These are phyloP conservation scores for Suillus plorans DNA, from an alignment of 768 basidiomycete species.

Conservation along the genomic window DNA sequence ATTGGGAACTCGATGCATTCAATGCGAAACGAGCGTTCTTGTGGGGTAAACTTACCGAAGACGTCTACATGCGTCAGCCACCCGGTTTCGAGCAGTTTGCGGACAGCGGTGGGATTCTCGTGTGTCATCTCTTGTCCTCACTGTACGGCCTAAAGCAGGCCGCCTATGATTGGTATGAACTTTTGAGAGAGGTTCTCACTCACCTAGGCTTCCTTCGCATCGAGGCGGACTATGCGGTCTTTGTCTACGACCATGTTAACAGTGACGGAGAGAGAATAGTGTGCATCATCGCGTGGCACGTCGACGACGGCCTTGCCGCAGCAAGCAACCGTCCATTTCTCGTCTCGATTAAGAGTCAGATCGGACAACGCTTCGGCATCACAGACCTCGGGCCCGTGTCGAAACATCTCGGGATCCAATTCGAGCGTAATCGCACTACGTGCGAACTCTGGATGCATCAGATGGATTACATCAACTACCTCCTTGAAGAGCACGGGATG, in stretches of 20 bases:
- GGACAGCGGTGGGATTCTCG: background rate
- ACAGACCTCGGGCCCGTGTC: background rate
- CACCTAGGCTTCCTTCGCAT: background rate
- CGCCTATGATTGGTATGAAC: slow-evolving; percentile 5
- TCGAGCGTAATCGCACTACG: background rate
- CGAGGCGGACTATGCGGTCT: background rate
- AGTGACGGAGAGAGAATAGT: background rate
- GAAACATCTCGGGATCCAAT: background rate
- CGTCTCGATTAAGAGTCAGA: background rate
- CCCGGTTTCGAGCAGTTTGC: slow-evolving; percentile 17
- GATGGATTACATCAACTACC: slow-evolving; percentile 15
- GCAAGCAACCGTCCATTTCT: background rate
- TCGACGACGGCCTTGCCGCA: background rate
- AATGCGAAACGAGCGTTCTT: slow-evolving; percentile 46
- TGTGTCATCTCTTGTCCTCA: background rate
- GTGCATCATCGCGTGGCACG: background rate
- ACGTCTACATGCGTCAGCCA: slow-evolving; percentile 45
- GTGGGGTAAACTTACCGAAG: slow-evolving; percentile 35
- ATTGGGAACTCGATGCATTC: slow-evolving; percentile 38
- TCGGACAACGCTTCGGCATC: background rate
- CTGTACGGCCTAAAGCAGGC: slow-evolving; percentile 10
- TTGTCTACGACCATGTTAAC: background rate
- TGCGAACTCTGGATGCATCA: background rate
- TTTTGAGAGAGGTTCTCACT: background rate
- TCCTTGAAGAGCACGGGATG: slow-evolving; percentile 24